Percentiles rank a stretch among this genome's conserved stretches.
phyloP scores from a whole-genome alignment of 2,329 filamentous ascomycete species.

The Colletotrichum sidae region DNA sequence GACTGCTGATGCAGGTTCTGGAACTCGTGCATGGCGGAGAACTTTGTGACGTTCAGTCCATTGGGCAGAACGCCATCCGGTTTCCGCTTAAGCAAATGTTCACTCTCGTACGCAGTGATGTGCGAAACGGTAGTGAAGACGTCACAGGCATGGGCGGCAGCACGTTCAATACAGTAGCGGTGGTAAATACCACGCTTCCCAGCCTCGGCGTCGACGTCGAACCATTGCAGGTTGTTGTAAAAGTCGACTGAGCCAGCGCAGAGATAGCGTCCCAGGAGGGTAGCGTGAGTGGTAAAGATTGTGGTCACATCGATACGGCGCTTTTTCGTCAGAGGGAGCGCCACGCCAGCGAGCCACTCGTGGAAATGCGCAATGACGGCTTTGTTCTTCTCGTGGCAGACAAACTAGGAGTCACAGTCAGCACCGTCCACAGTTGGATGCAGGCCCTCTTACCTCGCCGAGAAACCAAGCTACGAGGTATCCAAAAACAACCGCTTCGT shows the following conservation, averaged over 20 bases:
- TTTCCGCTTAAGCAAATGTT: constrained; percentile 97
- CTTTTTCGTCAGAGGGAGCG: constrained; percentile 90
- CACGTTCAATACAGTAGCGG: constrained; percentile 96
- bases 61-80: constrained; percentile 97
- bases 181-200: constrained; percentile 99
- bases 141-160: constrained; percentile 89
- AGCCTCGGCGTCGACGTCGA: constrained; percentile 95
- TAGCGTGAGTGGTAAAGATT: constrained; percentile 98
- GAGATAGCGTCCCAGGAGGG: constrained; percentile 92
- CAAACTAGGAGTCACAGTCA: constrained; percentile 72
- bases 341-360: constrained; percentile 97
- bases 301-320: constrained; percentile 96
- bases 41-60: constrained; percentile 97
- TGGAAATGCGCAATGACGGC: constrained; percentile 99
- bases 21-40: constrained; percentile 98
- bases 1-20: constrained; percentile 97
- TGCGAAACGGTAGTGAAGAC: constrained; percentile 99
- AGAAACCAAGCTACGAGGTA: constrained; percentile 98
- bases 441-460: constrained; percentile 79
- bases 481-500: constrained; percentile 96
- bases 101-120: constrained; percentile 97
- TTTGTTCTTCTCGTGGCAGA: constrained; percentile 89
- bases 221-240: constrained; percentile 98
- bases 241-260: constrained; percentile 98
- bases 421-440: not conserved